Conservation (phyloP, 2,329 filamentous ascomycete genomes). For the Talaromyces rugulosus region DNA sequence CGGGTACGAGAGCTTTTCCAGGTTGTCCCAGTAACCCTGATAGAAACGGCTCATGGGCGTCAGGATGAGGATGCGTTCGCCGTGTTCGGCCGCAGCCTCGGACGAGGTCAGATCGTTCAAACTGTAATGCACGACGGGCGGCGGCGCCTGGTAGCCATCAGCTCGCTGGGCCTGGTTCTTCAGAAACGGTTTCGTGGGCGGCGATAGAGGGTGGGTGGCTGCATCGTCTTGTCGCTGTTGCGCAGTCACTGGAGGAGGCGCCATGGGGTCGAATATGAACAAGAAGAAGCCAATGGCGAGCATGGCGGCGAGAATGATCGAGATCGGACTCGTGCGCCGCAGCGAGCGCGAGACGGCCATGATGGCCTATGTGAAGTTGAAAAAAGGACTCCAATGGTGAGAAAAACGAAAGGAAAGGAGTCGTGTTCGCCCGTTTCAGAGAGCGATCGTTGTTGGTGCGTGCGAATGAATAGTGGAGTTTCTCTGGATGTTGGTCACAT, state of each 20-base stretch:
- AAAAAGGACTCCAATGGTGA: not conserved
- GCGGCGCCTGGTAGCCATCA: constrained; percentile 57
- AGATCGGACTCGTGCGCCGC: constrained; percentile 75
- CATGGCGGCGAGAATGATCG: constrained; percentile 65
- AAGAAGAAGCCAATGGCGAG: constrained; percentile 69
- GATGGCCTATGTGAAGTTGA: constrained; percentile 10
- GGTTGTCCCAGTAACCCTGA: constrained; percentile 90
- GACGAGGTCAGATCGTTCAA: constrained; percentile 93
- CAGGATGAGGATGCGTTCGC: constrained; percentile 83
- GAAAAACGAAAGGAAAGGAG: not conserved
- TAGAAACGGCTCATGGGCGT: constrained; percentile 94
- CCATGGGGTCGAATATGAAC: constrained; percentile 58
- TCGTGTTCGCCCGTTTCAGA: not conserved
- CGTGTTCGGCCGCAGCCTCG: constrained; percentile 67
- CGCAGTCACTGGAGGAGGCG: constrained; percentile 45
- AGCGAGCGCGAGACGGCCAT: constrained; percentile 63
- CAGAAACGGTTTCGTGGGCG: constrained; percentile 68
- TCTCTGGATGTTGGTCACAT: not conserved
- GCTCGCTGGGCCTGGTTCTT: constrained; percentile 53
- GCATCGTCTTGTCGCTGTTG: constrained; percentile 52
- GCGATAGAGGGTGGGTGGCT: constrained; percentile 67
- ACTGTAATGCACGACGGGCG: constrained; percentile 87
- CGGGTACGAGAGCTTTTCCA: constrained; percentile 77
- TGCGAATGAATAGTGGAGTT: not conserved
- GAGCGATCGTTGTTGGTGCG: not conserved